Evolutionary conservation across 139 green algal genomes (phyloP), one percentile per base, ranked within the genome.

Genomic region (Chlamydomonas schloesseri): DNA sequence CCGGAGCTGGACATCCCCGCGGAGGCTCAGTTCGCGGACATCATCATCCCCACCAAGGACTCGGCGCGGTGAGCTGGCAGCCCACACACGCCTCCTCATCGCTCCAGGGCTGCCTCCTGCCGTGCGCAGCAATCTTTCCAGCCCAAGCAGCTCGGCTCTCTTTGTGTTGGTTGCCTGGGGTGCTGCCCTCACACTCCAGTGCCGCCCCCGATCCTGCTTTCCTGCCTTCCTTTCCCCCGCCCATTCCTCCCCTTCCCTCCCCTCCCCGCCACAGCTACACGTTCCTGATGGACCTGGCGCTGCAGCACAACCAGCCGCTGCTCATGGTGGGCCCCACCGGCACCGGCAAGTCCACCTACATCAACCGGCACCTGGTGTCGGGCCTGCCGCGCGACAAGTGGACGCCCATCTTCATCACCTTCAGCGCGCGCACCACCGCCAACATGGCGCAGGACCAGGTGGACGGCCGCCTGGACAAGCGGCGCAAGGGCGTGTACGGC

Each of bases 371-470:
- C 74, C 81, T 92, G 67, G 81, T 92, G 33, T 57, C 78, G 67
- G 89, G 84, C 31, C 88, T 97, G 84, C 81, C 92, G 2, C 88
- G 89, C 36, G 92, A 91, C 31, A 79, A 74, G 50, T 97, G 92
- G 92, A 89, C 88, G 36, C 93, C 92, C 31, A 86, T 96, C 28
- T 93, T 94, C 73, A 71, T 97, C 60, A 96, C 94, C 26, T 88
- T 97, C 71, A 94, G 88, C 24, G 93, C 94, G 2, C 73, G 93
- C 50, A 96, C 94, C 13, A 94, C 86, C 42, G 91, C 91, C 53
- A 95, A 94, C 86, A 94, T 93, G 92, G 89, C 89, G 20, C 94
- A 97, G 83, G 93, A 97, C n/a, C 94, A 96, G 88, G 87, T 94
- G 6, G 93, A 96, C 73, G 90, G 91, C n/a, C 84, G 92, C 3